Evolutionary conservation across 345 rosid species (phyloP), one percentile per base, ranked within the genome.

Genomic region (Eucalyptus curtisii): DNA sequence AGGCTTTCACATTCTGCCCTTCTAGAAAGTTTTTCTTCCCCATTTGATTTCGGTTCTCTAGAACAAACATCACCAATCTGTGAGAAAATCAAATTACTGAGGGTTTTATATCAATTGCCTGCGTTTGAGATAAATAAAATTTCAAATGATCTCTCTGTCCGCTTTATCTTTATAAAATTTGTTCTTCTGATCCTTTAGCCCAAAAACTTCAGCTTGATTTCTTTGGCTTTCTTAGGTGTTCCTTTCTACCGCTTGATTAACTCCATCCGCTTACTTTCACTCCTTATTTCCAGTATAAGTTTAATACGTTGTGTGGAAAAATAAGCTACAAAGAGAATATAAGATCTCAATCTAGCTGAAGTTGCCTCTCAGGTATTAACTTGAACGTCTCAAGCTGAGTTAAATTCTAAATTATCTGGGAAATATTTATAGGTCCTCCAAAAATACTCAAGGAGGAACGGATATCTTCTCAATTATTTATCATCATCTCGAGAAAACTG

Each of bases 281-380:
- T 64, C 76, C 8, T 64, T 3, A n/a, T 64, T 64, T 30, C 19
- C 2, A 64, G 20, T n/a, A 13, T n/a, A n/a, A 64, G 76, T 64
- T 64, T 3, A 64, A 64, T 13, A 14, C 2, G 9, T 64, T 0
- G 37, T 5, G 0, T 22, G 59, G 25, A n/a, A 7, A 64, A n/a
- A 64, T 6, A 7, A n/a, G 76, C 40, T n/a, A n/a, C 20, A 64
- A 1, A n/a, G 20, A 64, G 76, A n/a, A 17, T 8, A 64, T 64
- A 14, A n/a, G 76, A 64, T 5, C 3, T 64, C 11, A 7, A n/a
- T 66, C 3, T 66, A 31, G 79, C 22, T 66, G 22, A 66, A 66
- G 40, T n/a, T 66, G 76, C 10, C 10, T 20, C n/a, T 17, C 40
- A 7, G 3, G 5, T 15, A n/a, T 15, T n/a, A n/a, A 16, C 76